Evolutionary conservation across 2,329 filamentous ascomycete species (phyloP).

Genomic region (Aspergillus puulaauensis): DNA sequence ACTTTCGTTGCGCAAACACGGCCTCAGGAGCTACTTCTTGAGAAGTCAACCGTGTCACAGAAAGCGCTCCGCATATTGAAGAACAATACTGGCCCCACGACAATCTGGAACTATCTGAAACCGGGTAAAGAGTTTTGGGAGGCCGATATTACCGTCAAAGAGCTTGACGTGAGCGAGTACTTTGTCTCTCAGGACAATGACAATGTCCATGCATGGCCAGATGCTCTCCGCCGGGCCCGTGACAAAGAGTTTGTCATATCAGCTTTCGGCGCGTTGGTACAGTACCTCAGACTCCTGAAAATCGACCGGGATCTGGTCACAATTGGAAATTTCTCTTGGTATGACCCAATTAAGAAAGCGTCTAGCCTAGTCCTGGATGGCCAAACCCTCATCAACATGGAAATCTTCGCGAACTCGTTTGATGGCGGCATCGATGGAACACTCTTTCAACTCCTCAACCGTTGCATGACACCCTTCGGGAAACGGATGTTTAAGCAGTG

Average conservation of each 20-base stretch:
- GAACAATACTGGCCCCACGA: conserved; percentile 89
- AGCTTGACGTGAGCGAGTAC: conserved; percentile 77
- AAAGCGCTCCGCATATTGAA: conserved; percentile 91
- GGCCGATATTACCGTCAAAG: conserved; percentile 75
- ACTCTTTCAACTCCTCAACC: conserved; percentile 84
- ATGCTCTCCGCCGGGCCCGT: conserved; percentile 67
- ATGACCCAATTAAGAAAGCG: conserved; percentile 87
- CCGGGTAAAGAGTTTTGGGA: conserved; percentile 87
- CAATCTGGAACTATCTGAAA: conserved; percentile 93
- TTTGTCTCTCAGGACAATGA: conserved; percentile 64
- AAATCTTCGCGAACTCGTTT: conserved; percentile 90
- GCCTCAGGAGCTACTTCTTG: conserved; percentile 83
- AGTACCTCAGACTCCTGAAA: conserved; percentile 83
- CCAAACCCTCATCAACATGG: conserved; percentile 96
- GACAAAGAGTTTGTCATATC: conserved; percentile 86
- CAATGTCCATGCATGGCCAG: conserved; percentile 71
- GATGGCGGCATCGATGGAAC: conserved; percentile 85
- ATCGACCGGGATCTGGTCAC: conserved; percentile 84
- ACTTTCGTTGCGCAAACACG: conserved; percentile 91
- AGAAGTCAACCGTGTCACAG: conserved; percentile 83
- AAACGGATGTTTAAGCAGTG: conserved; percentile 95
- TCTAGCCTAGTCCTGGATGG: conserved; percentile 91
- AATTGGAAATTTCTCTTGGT: conserved; percentile 86
- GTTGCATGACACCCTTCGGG: conserved; percentile 93
- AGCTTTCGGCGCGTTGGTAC: conserved; percentile 81